These are phyloP conservation scores for Fusarium proliferatum DNA, from an alignment of 2,329 filamentous ascomycete species.

Conservation along the genomic window DNA sequence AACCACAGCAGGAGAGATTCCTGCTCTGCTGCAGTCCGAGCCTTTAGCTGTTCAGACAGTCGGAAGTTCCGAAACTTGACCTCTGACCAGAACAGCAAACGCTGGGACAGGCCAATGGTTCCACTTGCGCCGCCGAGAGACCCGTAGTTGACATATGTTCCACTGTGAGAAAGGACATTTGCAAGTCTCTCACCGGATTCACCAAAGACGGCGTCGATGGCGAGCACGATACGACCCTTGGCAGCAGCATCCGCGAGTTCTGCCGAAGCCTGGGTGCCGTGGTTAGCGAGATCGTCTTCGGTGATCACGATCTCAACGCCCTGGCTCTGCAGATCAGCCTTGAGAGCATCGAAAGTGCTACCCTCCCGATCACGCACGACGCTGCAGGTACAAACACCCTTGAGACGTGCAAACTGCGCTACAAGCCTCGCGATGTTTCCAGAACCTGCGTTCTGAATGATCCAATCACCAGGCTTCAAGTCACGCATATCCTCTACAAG, in stretches of 20 bases:
- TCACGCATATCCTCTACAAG: slow-evolving; percentile 14
- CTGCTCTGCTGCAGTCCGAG: not conserved
- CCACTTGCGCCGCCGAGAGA: not conserved
- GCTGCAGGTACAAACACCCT: slow-evolving; percentile 14
- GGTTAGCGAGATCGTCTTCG: not conserved
- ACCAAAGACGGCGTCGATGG: slow-evolving; percentile 14
- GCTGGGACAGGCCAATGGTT: not conserved
- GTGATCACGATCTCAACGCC: slow-evolving; percentile 5
- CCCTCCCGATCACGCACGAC: slow-evolving; percentile 16
- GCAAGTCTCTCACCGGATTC: slow-evolving; percentile 9
- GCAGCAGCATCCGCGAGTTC: slow-evolving; percentile 9
- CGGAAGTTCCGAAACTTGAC: slow-evolving; percentile 12
- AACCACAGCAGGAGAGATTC: slow-evolving; percentile 16
- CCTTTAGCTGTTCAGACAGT: slow-evolving; percentile 6
- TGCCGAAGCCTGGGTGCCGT: not conserved
- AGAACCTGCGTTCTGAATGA: slow-evolving; percentile 23
- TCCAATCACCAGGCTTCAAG: slow-evolving; percentile 26
- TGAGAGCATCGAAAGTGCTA: not conserved
- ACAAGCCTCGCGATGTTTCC: slow-evolving; percentile 15
- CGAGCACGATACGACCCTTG: not conserved
- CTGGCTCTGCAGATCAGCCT: not conserved
- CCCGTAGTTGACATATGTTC: slow-evolving; percentile 7
- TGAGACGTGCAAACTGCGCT: slow-evolving; percentile 18
- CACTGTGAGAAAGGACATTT: not conserved
- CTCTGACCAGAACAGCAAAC: slow-evolving; percentile 14